These are phyloP conservation scores for Fusarium armeniacum DNA, from an alignment of 2,329 filamentous ascomycete species.

Conservation along the genomic window DNA sequence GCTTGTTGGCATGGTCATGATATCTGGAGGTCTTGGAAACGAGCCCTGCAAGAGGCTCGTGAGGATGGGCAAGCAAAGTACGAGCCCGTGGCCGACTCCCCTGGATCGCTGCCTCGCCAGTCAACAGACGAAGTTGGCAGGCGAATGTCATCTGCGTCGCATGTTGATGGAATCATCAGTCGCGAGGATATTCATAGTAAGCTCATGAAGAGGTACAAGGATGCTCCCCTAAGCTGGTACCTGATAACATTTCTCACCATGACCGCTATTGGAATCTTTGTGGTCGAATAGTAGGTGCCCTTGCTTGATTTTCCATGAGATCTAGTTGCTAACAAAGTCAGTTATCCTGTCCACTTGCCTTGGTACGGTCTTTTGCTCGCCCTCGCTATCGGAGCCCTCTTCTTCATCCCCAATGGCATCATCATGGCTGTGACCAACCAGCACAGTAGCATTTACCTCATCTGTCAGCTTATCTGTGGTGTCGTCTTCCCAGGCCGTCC, in stretches of 20 bases:
- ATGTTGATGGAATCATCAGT: slow-evolving; percentile 70
- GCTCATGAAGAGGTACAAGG: slow-evolving; percentile 84
- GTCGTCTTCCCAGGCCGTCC: slow-evolving; percentile 86
- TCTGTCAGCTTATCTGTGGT: slow-evolving; percentile 88
- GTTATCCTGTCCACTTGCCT: slow-evolving; percentile 83
- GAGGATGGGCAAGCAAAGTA: slow-evolving; percentile 66
- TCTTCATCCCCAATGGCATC: slow-evolving; percentile 92
- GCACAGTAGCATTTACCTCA: slow-evolving; percentile 87
- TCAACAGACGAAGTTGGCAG: slow-evolving; percentile 39
- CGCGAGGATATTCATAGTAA: slow-evolving; percentile 87
- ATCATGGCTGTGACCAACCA: slow-evolving; percentile 95
- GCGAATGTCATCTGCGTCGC: slow-evolving; percentile 56
- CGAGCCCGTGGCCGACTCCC: slow-evolving; percentile 61
- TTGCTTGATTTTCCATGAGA: neutral
- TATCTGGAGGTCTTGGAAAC: slow-evolving; percentile 82
- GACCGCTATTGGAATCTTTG: slow-evolving; percentile 83
- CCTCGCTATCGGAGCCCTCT: slow-evolving; percentile 80
- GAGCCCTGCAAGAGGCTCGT: slow-evolving; percentile 74
- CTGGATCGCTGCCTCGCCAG: slow-evolving; percentile 33
- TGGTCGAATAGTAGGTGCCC: slow-evolving; percentile 81
- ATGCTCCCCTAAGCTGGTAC: slow-evolving; percentile 88
- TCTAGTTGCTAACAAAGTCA: slow-evolving; percentile 52
- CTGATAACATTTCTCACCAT: slow-evolving; percentile 80
- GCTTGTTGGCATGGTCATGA: slow-evolving; percentile 87
- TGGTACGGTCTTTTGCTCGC: slow-evolving; percentile 89